These are phyloP conservation scores for Hyparrhenia diplandra DNA, from an alignment of 176 grass and related monocot species.

Conservation along the genomic window DNA sequence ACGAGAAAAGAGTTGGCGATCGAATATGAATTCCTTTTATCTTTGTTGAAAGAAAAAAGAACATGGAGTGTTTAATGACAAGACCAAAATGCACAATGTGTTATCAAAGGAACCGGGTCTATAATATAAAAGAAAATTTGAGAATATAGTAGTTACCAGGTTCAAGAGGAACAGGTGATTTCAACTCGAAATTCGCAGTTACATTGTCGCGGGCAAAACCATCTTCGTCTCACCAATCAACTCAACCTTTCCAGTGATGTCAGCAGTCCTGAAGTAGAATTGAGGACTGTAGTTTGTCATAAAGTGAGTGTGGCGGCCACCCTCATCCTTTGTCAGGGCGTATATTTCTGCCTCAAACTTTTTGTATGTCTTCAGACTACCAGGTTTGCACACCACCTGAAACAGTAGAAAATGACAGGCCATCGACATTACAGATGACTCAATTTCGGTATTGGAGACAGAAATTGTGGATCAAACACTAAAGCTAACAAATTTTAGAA, in stretches of 20 bases:
- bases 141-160: conserved; percentile 39
- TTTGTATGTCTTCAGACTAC: conserved; percentile 73
- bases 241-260: conserved; percentile 82
- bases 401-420: conserved; percentile 1
- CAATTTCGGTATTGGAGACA: not conserved
- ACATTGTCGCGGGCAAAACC: conserved; percentile 98
- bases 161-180: conserved; percentile 80
- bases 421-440: not conserved
- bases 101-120: not conserved
- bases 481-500: not conserved
- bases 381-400: conserved; percentile 87
- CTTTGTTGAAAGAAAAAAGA: not conserved
- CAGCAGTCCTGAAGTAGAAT: conserved; percentile 96
- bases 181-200: conserved; percentile 76
- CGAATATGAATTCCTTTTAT: not conserved
- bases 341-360: conserved; percentile 94
- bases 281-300: conserved; percentile 87
- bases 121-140: not conserved
- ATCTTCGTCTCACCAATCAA: conserved; percentile 57
- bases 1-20: not conserved
- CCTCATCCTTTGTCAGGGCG: conserved; percentile 88
- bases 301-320: conserved; percentile 88
- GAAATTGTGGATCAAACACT: not conserved
- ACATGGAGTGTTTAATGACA: not conserved
- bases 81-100: not conserved